phyloP scores from a whole-genome alignment of 2,329 filamentous ascomycete genomes.

The Colletotrichum viniferum region DNA sequence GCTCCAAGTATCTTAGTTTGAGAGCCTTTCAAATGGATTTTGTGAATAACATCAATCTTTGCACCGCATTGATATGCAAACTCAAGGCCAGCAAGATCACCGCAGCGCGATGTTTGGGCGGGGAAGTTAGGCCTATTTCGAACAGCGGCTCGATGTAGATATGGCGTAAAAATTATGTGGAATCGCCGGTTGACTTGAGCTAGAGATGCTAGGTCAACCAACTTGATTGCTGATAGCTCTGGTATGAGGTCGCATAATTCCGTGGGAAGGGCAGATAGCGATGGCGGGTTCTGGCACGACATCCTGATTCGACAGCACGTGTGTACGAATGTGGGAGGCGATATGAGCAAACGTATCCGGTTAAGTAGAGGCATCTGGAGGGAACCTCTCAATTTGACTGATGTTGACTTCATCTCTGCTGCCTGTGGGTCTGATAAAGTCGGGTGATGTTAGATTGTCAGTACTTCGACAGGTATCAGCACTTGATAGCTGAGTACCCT shows the following conservation, averaged over 20 bases:
- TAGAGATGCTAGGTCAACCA: not conserved
- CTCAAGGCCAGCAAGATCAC: not conserved
- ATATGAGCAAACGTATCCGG: not conserved
- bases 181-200: not conserved
- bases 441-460: too few species aligned
- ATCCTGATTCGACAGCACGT: not conserved
- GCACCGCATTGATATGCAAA: not conserved
- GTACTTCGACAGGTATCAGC: too few species aligned
- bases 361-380: not conserved
- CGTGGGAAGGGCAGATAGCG: not conserved
- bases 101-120: not conserved
- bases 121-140: not conserved
- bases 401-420: rapidly evolving
- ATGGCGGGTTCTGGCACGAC: not conserved
- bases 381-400: not conserved
- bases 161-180: not conserved
- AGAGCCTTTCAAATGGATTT: not conserved
- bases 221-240: not conserved
- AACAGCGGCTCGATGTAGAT: not conserved
- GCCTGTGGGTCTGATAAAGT: not conserved
- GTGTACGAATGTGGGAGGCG: not conserved
- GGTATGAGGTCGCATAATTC: not conserved
- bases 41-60: not conserved
- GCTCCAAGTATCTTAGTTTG: not conserved
- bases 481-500: not conserved